Base-by-base conservation (phyloP, 306 rosid genomes). In the Corylus americana region DNA sequence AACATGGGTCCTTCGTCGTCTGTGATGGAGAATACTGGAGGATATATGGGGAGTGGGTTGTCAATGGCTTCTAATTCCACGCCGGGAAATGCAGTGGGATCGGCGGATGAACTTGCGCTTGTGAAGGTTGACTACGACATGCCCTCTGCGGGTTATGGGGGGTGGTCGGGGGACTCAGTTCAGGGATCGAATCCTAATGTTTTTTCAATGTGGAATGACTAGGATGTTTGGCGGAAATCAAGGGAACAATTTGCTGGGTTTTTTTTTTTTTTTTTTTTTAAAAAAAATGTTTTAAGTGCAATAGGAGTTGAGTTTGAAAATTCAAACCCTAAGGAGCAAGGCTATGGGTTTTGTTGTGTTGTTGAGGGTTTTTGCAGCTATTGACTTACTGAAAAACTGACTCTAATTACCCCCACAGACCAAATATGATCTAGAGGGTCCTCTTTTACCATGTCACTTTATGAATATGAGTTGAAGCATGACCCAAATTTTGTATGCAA, bases 91-190 rank as follows among this genome's bases (percentile, higher is more conserved):
- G 85, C 73, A 3, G 81, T 70, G 35, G 88, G 87, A 5, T 37
- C 87, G 1, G 82, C 80, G 1, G 96, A 90, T 59, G 96, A 93
- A 55, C 88, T 89, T 20, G 84, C 89, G 0, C 71, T 88, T 66
- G 98, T 91, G 20, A 93, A 96, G 88, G 94, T 90, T 42, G 99
- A 93, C 78, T 96, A 93, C 49, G 97, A 90, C 62, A 85, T 92
- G 91, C 86, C 87, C 13, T 68, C 87, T 1, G 97, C 89, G 0
- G 88, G 81, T 25, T 91, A 90, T 53, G 96, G 88, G 0, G 84
- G 89, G 13, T 94, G 98, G 98, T 72, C 91, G 2, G 83, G 84
- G 16, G 85, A 87, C 71, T 77, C 97, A 39, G 88, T 85, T 77
- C 94, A 85, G 63, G 87, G 83, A 17, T 83, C 96, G 5, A 87